These are phyloP conservation scores for Boletellus ananas DNA, from an alignment of 768 basidiomycete genomes.

Conservation along the genomic window DNA sequence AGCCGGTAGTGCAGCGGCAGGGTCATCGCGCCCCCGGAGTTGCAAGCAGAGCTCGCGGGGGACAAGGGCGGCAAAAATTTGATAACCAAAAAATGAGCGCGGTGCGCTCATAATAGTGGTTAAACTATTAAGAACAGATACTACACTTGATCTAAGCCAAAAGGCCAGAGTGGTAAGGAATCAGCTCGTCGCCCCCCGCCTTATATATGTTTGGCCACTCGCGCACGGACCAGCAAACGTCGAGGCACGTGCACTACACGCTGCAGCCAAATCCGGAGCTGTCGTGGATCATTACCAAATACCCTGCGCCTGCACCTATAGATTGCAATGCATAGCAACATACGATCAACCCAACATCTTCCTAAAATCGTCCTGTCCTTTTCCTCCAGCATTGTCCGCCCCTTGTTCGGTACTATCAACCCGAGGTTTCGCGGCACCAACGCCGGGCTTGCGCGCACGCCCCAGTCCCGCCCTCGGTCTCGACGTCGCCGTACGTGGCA, in stretches of 20 bases:
- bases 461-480: slow-evolving; percentile 73
- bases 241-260: not conserved
- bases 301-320: no score
- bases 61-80: slow-evolving; percentile 31
- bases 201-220: not conserved
- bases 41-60: slow-evolving; percentile 41
- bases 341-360: slow-evolving; percentile 55
- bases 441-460: slow-evolving; percentile 42
- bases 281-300: no score
- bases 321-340: not conserved
- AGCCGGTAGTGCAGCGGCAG: slow-evolving; percentile 42
- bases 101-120: slow-evolving; percentile 57
- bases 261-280: not conserved
- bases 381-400: slow-evolving; percentile 12
- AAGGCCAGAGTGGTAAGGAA: slow-evolving; percentile 41
- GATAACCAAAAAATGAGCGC: slow-evolving; percentile 54
- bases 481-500: slow-evolving; percentile 61
- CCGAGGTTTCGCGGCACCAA: slow-evolving; percentile 15
- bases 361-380: slow-evolving; percentile 78
- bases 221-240: slow-evolving; percentile 2
- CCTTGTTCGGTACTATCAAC: slow-evolving; percentile 13
- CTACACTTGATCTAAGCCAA: slow-evolving; percentile 79
- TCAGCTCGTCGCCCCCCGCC: rapidly evolving
- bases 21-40: slow-evolving; percentile 39
- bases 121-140: slow-evolving; percentile 66